Evolutionary conservation across 2,329 filamentous ascomycete genomes (phyloP).

Genomic region (Blastomyces gilchristii): DNA sequence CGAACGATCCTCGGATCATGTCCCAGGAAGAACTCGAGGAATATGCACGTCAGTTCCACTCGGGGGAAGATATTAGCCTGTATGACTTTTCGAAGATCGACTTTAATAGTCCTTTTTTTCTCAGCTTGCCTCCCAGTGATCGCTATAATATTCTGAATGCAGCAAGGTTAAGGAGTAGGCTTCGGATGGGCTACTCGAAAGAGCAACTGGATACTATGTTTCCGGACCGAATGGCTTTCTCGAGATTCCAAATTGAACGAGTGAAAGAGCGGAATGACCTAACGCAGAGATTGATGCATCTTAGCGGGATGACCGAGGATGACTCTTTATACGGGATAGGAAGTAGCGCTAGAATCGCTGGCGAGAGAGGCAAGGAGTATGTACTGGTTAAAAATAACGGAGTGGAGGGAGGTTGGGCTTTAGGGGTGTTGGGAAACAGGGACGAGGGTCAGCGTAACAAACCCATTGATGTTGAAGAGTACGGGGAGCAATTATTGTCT

Average conservation of each 20-base stretch:
- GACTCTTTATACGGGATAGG: constrained; percentile 57
- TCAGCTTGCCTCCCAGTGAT: constrained; percentile 77
- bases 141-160: constrained; percentile 97
- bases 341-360: constrained; percentile 43
- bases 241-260: constrained; percentile 87
- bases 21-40: constrained; percentile 86
- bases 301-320: constrained; percentile 77
- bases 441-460: constrained; percentile 69
- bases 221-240: constrained; percentile 93
- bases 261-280: constrained; percentile 88
- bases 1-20: constrained; percentile 93
- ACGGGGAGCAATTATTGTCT: constrained; percentile 43
- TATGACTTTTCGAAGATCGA: constrained; percentile 99
- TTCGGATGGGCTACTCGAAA: constrained; percentile 93
- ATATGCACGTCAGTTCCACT: constrained; percentile 85
- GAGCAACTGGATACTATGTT: constrained; percentile 96
- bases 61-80: constrained; percentile 74
- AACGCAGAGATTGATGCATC: constrained; percentile 86
- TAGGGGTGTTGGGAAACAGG: constrained; percentile 84
- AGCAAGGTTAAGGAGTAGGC: constrained; percentile 70
- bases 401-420: constrained; percentile 87
- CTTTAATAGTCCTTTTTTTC: constrained; percentile 91
- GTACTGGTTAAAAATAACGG: constrained; percentile 93
- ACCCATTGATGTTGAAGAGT: constrained; percentile 79
- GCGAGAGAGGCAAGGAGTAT: constrained; percentile 87